Base-by-base conservation (phyloP, 2,329 filamentous ascomycete genomes). In the Colletotrichum abscissum region DNA sequence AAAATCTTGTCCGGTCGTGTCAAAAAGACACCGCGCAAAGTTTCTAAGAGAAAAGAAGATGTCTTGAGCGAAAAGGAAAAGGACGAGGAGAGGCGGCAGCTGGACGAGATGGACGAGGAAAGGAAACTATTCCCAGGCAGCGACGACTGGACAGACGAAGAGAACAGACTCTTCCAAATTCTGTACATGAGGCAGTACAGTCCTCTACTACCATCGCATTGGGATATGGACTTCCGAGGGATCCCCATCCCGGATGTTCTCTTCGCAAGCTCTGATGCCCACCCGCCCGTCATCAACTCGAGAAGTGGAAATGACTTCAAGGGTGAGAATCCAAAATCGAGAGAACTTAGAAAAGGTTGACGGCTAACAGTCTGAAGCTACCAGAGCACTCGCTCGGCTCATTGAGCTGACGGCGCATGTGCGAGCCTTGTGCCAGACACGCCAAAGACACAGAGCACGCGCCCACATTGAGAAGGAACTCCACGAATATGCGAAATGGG, bases 141-240 rank as follows among this genome's bases (percentile, higher is more conserved):
- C 54, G 84, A 83, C 58, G 81, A 84, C 67, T 90, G 89, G 88
- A 83, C 89, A 33, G 79, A 83, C 11, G 85, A 85, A n/a, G 89
- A 90, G 75, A 83, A 85, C 35, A 78, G 76, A 2, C 79, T 86
- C 38, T 86, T 86, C 67, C 82, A 85, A 76, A 80, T 84, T 49
- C 75, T 86, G 2, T 86, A 81, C 72, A 78, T 82, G 75, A 77
- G 84, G n/a, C 81, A 85, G 72, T 81, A 84, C 69, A 78, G 83
- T 3, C 81, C 84, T 2, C 79, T 86, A 35, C 74, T 86, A 12
- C 84, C 85, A 1, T 69, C 77, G 5, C 81, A 83, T 35, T 86
- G 84, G 84, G 77, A 79, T 16, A 76, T 84, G 16, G 84, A 85
- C 64, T 80, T 86, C n/a, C 76, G 82, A 8, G 82, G 79, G 1